phyloP scores from a whole-genome alignment of 192 early-diverging fungal genomes.

The Paraglomus occultum region DNA sequence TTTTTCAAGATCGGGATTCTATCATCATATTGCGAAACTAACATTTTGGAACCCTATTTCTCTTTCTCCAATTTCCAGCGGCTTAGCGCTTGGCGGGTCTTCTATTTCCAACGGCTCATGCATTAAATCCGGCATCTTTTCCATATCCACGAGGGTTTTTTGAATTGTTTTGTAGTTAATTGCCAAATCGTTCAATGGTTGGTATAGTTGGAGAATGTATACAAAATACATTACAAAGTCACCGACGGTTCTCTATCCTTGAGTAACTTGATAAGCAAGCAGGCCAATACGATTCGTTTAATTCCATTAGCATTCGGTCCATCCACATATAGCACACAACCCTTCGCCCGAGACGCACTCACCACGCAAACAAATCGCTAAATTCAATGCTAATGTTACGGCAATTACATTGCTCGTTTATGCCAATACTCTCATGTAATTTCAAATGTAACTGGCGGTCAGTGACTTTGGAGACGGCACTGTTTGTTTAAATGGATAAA shows the following conservation, averaged over 20 bases:
- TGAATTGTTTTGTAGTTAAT: slow-evolving; percentile 91
- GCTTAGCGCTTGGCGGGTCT: slow-evolving; percentile 43
- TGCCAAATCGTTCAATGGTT: slow-evolving; percentile 93
- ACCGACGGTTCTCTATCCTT: slow-evolving; percentile 84
- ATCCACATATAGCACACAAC: too few relatives aligned
- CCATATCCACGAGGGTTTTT: slow-evolving; percentile 67
- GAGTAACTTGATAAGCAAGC: slow-evolving; percentile 68
- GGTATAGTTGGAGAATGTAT: slow-evolving; percentile 90
- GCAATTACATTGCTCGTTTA: too few relatives aligned
- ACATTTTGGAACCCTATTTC: slow-evolving; percentile 86
- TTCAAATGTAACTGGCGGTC: too few relatives aligned
- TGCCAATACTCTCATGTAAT: too few relatives aligned
- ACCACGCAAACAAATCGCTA: too few relatives aligned
- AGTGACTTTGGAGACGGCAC: too few relatives aligned
- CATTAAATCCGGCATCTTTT: slow-evolving; percentile 42
- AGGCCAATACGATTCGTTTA: too few relatives aligned
- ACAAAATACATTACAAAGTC: slow-evolving; percentile 96
- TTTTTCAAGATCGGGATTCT: slow-evolving; percentile 54
- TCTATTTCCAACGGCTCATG: slow-evolving; percentile 58
- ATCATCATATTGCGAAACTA: slow-evolving; percentile 77
- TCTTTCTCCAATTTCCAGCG: slow-evolving; percentile 54
- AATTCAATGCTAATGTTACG: too few relatives aligned
- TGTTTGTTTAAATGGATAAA: too few relatives aligned
- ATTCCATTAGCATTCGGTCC: too few relatives aligned
- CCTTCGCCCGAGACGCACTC: too few relatives aligned